Evolutionary conservation across 2,329 filamentous ascomycete species (phyloP).

Genomic region (Hypoxylon sp.): DNA sequence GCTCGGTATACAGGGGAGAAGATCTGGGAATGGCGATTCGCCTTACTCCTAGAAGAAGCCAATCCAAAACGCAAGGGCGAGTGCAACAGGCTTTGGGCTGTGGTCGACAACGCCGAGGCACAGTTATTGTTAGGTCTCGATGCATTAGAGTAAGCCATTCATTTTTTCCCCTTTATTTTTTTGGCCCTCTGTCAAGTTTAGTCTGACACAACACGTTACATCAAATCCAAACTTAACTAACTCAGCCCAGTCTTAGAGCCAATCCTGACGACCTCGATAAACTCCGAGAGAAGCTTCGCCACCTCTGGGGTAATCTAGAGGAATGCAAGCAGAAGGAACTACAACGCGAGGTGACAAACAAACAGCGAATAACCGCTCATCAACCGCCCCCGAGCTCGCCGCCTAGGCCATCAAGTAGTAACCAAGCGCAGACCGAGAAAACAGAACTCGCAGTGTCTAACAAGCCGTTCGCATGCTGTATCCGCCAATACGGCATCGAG

Average conservation of each 20-base stretch:
- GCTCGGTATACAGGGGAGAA: constrained; percentile 49
- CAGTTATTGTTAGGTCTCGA: constrained; percentile 66
- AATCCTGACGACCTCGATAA: constrained; percentile 63
- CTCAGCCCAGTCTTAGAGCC: constrained; percentile 67
- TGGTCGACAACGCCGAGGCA: constrained; percentile 73
- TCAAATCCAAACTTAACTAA: constrained; percentile 4
- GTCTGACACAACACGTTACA: background rate
- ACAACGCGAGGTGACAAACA: constrained; percentile 48
- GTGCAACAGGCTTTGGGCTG: constrained; percentile 72
- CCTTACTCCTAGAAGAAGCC: constrained; percentile 82
- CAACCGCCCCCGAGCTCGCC: constrained; percentile 58
- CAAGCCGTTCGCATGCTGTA: constrained; percentile 77
- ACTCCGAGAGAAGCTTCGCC: constrained; percentile 79
- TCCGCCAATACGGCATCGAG: constrained; percentile 78
- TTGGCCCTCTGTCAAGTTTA: background rate
- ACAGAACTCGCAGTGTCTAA: constrained; percentile 60
- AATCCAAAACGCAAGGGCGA: constrained; percentile 55
- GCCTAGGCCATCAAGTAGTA: constrained; percentile 41
- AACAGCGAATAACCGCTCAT: constrained; percentile 47
- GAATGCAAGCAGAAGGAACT: constrained; percentile 70
- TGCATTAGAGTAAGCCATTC: constrained; percentile 59
- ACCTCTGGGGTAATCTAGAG: constrained; percentile 89
- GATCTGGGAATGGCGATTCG: constrained; percentile 88
- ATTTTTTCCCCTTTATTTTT: background rate
- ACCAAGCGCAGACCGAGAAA: constrained; percentile 21